Conservation (phyloP, 345 rosid species). For the Kandelia obovata region DNA sequence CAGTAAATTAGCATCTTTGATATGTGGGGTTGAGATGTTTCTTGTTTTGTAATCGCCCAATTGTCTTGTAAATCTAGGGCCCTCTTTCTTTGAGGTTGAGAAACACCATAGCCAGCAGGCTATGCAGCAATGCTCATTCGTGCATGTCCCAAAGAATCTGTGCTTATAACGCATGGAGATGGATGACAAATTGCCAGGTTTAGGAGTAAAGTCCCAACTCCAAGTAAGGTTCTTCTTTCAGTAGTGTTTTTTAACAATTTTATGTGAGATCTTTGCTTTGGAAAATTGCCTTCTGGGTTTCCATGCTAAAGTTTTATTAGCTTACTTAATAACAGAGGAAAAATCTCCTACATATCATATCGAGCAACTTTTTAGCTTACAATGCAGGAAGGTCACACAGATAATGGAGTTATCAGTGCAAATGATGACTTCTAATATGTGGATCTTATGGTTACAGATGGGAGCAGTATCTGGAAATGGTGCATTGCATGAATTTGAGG, state of each 20-base stretch:
- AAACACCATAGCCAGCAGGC: background rate
- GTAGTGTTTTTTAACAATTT: background rate
- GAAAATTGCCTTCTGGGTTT: too few species aligned
- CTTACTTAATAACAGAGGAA: too few species aligned
- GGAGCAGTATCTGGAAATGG: slow-evolving; percentile 37
- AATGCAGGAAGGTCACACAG: background rate
- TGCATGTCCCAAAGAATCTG: slow-evolving; percentile 1
- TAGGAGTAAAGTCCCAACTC: slow-evolving; percentile 28
- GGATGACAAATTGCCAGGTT: slow-evolving; percentile 43
- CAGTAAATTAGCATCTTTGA: background rate
- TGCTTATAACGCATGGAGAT: slow-evolving; percentile 26
- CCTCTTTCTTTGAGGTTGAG: slow-evolving; percentile 17
- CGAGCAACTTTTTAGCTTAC: background rate
- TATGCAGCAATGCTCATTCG: slow-evolving; percentile 13
- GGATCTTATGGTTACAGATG: slow-evolving; percentile 40
- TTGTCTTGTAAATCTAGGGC: slow-evolving; percentile 21
- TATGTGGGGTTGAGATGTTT: slow-evolving; percentile 1
- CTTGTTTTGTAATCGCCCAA: slow-evolving; percentile 12
- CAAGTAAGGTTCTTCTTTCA: slow-evolving; percentile 33
- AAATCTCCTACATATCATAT: too few species aligned
- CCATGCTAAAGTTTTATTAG: too few species aligned
- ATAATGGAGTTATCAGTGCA: background rate
- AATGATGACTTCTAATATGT: background rate
- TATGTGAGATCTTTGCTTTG: background rate
- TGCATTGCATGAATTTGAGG: slow-evolving; percentile 30